Evolutionary conservation across 2,329 filamentous ascomycete genomes (phyloP).

Genomic region (Pseudonectria buxi): DNA sequence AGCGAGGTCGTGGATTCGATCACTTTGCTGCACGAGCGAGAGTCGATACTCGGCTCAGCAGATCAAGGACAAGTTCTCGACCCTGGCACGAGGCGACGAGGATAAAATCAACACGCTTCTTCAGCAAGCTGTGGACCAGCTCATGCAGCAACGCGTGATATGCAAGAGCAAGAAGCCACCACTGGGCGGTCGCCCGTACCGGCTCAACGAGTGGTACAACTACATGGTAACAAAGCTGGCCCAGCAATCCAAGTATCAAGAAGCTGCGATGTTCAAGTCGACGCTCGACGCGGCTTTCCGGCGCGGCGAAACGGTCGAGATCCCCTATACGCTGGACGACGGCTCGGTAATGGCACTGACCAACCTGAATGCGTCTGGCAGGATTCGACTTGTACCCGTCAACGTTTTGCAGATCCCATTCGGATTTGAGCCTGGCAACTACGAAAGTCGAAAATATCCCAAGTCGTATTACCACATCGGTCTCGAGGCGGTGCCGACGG

Average conservation of each 20-base stretch:
- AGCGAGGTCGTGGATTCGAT: slow-evolving; percentile 53
- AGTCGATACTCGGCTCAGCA: slow-evolving; percentile 41
- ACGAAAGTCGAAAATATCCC: slow-evolving; percentile 62
- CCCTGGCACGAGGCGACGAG: slow-evolving; percentile 36
- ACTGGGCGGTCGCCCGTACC: slow-evolving; percentile 54
- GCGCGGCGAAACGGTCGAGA: slow-evolving; percentile 31
- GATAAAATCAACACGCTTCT: slow-evolving; percentile 38
- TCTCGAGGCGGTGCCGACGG: slow-evolving; percentile 55
- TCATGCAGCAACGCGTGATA: slow-evolving; percentile 47
- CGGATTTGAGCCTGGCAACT: slow-evolving; percentile 64
- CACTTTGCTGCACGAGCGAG: slow-evolving; percentile 48
- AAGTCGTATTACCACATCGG: slow-evolving; percentile 60
- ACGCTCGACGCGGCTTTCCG: slow-evolving; percentile 51
- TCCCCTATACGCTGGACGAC: slow-evolving; percentile 55
- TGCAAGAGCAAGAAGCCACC: slow-evolving; percentile 54
- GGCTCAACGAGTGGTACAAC: slow-evolving; percentile 53
- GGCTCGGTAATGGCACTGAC: slow-evolving; percentile 60
- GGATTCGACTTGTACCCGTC: slow-evolving; percentile 45
- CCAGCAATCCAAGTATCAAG: slow-evolving; percentile 46
- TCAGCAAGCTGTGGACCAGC: slow-evolving; percentile 39
- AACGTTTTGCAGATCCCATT: slow-evolving; percentile 58
- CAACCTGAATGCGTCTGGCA: slow-evolving; percentile 55
- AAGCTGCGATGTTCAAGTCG: slow-evolving; percentile 54
- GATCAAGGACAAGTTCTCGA: slow-evolving; percentile 45
- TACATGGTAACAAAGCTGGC: slow-evolving; percentile 51